Base-by-base conservation (phyloP, 2,329 filamentous ascomycete species). In the Aspergillus hiratsukae region DNA sequence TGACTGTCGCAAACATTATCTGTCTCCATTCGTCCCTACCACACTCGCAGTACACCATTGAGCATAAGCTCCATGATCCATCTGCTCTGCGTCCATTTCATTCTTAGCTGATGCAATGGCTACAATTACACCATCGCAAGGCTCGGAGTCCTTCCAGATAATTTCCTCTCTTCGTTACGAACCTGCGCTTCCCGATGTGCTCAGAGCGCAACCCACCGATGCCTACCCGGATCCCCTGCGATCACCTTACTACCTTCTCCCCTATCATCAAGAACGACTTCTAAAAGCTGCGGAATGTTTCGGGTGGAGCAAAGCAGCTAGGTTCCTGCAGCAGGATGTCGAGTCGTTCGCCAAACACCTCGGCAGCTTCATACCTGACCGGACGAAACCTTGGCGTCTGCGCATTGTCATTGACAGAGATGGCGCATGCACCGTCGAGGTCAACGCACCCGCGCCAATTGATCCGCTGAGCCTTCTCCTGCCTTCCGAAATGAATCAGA, bases 101-200 rank as follows among this genome's bases (percentile, higher is more conserved):
- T 27, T 14, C 14, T 27, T 27, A 25, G 11, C 3, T 11, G 43
- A 23, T 5, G 21, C 52, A 43, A 67, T 65, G 61, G 48, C 62
- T 48, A 6, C 43, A 46, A 25, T 25, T 23, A 11, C 43, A 14
- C 43, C 23, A 7, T 46, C 43, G 11, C 43, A 25, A 46, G 19
- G 1, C 43, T 14, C 19, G 4, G 43, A 46, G 21, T 56, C 54
- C 2, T 88, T 91, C 62, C 75, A 80, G 49, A 75, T 92, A 31
- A 87, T 90, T 67, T 87, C 87, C 2, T 87, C 89, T 1, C 77
- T 91, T 55, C 86, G 89, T 53, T 90, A 87, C 69, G 89, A 93
- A 62, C 80, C 82, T 17, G 68, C 69, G 1, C 80, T 93, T 40
- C 66, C 76, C 7, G 61, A 73, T 7, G 62, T 64, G 7, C 52